Evolutionary conservation across 495 filamentous ascomycete species (phyloP).

Genomic region (Hyaloscypha hepaticicola): DNA sequence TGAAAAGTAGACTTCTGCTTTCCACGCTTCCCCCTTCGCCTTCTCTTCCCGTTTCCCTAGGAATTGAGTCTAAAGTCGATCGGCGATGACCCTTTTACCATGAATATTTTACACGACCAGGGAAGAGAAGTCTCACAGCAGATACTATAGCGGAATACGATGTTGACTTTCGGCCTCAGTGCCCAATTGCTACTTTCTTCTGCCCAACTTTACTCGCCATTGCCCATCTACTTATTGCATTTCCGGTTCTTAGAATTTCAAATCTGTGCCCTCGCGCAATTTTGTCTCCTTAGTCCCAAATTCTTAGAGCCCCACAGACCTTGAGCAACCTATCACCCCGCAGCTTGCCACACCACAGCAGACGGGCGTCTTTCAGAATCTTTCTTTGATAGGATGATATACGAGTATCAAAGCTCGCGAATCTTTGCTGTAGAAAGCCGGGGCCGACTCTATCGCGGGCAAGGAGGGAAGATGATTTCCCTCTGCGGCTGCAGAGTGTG

Average conservation of each 20-base stretch:
- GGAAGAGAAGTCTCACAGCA: too few relatives aligned
- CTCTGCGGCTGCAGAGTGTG: not conserved
- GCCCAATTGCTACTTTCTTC: not conserved
- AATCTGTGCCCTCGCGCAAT: not conserved
- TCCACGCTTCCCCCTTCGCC: too few relatives aligned
- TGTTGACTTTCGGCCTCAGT: not conserved
- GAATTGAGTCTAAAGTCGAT: too few relatives aligned
- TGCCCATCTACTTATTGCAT: not conserved
- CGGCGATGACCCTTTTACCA: too few relatives aligned
- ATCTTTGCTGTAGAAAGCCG: not conserved
- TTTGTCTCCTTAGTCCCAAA: not conserved
- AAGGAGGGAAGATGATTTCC: not conserved
- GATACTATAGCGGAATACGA: too few relatives aligned
- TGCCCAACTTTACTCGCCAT: not conserved
- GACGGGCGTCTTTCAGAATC: not conserved
- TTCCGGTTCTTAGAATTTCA: not conserved
- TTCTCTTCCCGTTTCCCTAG: too few relatives aligned
- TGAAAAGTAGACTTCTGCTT: not conserved
- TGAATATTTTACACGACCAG: too few relatives aligned
- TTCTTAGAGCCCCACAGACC: not conserved
- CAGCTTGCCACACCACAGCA: not conserved
- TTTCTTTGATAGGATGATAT: not conserved
- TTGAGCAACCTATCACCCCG: not conserved
- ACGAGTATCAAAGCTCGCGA: not conserved
- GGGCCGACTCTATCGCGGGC: not conserved